Evolutionary conservation across 1,284 basidiomycete species (phyloP).

Genomic region (Cutaneotrichosporon cyanovorans): DNA sequence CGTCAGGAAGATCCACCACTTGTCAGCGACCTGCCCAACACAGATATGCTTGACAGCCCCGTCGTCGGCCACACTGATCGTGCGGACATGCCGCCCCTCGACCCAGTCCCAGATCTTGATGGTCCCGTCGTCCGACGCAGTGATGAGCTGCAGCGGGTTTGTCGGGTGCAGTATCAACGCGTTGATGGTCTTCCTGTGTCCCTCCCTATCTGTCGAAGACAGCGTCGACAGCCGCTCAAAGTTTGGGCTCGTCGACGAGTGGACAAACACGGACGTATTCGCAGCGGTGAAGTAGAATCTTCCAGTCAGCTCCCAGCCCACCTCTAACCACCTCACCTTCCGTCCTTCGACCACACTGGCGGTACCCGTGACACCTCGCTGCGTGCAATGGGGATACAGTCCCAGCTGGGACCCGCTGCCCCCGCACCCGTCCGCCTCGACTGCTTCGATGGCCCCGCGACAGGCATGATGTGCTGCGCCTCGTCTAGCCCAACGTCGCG

Average conservation of each 20-base stretch:
- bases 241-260: slow-evolving; percentile 59
- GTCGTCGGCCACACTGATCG: slow-evolving; percentile 59
- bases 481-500: slow-evolving; percentile 1
- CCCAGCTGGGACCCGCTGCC: slow-evolving; percentile 23
- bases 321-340: slow-evolving; percentile 54
- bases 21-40: slow-evolving; percentile 28
- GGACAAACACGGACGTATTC: slow-evolving; percentile 69
- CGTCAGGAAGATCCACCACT: slow-evolving; percentile 35
- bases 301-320: slow-evolving; percentile 7
- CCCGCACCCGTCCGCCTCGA: slow-evolving; percentile 6
- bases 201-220: slow-evolving; percentile 46
- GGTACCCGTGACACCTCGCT: slow-evolving; percentile 58
- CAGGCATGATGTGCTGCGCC: background rate
- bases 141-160: slow-evolving; percentile 83
- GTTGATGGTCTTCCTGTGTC: slow-evolving; percentile 59
- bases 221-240: slow-evolving; percentile 74
- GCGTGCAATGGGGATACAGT: slow-evolving; percentile 54
- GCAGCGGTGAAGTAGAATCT: slow-evolving; percentile 84
- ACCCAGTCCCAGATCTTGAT: slow-evolving; percentile 91
- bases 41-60: slow-evolving; percentile 51
- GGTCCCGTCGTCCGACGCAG: slow-evolving; percentile 72
- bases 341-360: slow-evolving; percentile 75
- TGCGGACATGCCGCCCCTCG: slow-evolving; percentile 71
- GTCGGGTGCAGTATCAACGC: slow-evolving; percentile 70
- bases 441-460: slow-evolving; percentile 10